Base-by-base conservation (phyloP, 108 stramenopile genomes). In the Parietichytrium sp. region DNA sequence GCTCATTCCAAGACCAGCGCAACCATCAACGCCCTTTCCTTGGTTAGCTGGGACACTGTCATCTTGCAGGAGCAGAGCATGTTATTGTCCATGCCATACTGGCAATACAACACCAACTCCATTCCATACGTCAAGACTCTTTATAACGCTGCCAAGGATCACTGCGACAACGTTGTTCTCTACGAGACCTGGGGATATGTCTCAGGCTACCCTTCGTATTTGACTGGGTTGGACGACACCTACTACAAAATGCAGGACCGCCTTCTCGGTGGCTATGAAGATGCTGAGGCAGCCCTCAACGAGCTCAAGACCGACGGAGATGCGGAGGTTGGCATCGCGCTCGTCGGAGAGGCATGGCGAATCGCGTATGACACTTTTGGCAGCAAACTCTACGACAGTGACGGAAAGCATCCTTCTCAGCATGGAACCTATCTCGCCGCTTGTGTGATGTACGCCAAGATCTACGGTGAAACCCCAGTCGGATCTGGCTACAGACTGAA, bases 111-210 rank as follows among this genome's bases (percentile, higher is more conserved):
- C n/a, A n/a, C n/a, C n/a, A n/a, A n/a, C n/a, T 45, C 61, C 38
- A 33, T 72, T 15, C 18, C 29, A 18, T 23, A 33, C 23, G 25
- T 42, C 13, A 16, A 33, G 1, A 7, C 10, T 8, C 45, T 72
- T 27, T 33, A 33, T 1, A 23, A 16, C 33, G 45, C n/a, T 33
- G 61, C 61, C 33, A 45, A 36, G 33, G 61, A 7, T 6, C 36
- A 25, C 38, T 33, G 61, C 33, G 45, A 45, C 15, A 33, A 25
- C 1, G 61, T 72, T 42, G 45, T 72, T 33, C 6, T 72, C n/a
- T 72, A 72, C 42, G 61, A 72, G 61, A 72, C 61, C 61, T 72
- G 61, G 61, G 61, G 15, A 16, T 72, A 72, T 3, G 61, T 33
- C 13, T 18, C 10, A 23, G 16, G 13, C 6, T 72, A 72, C 42